Evolutionary conservation across 805 yeast species (phyloP), one percentile per base, ranked within the genome.

Genomic region (Nematodospora valgi): DNA sequence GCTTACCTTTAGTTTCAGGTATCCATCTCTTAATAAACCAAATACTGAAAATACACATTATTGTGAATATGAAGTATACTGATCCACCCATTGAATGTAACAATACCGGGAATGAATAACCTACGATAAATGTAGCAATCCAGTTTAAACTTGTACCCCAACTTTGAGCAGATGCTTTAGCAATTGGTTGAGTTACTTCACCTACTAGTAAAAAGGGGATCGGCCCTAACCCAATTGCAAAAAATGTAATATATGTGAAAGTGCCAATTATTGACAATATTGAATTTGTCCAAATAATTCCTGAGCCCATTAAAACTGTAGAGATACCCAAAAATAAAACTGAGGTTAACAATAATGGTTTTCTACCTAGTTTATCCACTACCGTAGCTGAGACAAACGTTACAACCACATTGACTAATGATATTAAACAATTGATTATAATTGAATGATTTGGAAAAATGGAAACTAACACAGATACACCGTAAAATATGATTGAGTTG

Each of bases 141-240:
- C 97, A 91, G 56, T 91, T 93, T 64, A 86, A 76, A 10, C 86
- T 76, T 0, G 93, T 87, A 9, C 96, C 98, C 69, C 86, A 82
- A 54, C 95, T 82, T 60, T 93, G 98, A 0, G 98, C 97, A 29
- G 79, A 68, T 2, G 89, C 89, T 38, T 79, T 80, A 2, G 91
- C 91, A 40, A 79, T 77, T 2, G 73, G 62, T 41, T 88, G 94
- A 0, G 95, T 82, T n/a, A 91, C 80, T 54, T 93, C 98, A 5
- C 95, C 77, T 8, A 91, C 81, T 34, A 89, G 61, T 46, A 91
- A 62, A 62, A 93, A 91, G 27, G 98, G 98, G 36, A 93, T 88
- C 5, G 98, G 98, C 0, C 98, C 98, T 42, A 88, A 57, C 0
- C 98, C 98, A 22, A 84, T 64, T 0, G 97, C 98, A 65, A 91